Conservation (phyloP, 2,329 filamentous ascomycete genomes). For the Hypoxylon rubiginosum region DNA sequence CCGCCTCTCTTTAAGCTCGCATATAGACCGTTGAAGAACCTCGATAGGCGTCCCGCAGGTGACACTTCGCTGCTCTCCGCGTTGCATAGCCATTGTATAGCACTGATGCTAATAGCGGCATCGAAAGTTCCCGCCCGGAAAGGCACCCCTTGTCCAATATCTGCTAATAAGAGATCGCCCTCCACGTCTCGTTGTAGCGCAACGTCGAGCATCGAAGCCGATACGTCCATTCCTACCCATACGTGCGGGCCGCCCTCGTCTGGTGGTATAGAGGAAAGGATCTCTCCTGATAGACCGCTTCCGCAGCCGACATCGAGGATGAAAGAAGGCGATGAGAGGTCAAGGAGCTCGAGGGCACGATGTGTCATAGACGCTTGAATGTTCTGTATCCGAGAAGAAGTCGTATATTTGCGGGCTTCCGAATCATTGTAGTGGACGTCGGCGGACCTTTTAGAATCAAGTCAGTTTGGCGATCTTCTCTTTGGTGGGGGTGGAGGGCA, state of each 20-base stretch:
- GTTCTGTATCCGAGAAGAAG: constrained; percentile 92
- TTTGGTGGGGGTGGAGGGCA: constrained; percentile 33
- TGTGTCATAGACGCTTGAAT: constrained; percentile 97
- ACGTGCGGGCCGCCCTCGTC: constrained; percentile 87
- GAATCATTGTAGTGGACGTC: constrained; percentile 98
- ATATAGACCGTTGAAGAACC: constrained; percentile 96
- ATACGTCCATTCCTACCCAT: constrained; percentile 98
- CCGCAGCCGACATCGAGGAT: constrained; percentile 98
- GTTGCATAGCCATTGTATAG: constrained; percentile 99
- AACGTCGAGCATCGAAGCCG: constrained; percentile 95
- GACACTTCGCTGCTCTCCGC: constrained; percentile 89
- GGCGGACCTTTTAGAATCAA: constrained; percentile 76
- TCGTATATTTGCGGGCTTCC: constrained; percentile 98
- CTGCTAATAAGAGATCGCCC: constrained; percentile 92
- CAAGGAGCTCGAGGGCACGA: constrained; percentile 90
- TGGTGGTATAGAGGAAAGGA: constrained; percentile 78
- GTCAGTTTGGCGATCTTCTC: constrained; percentile 44
- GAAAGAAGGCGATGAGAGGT: constrained; percentile 81
- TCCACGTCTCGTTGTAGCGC: constrained; percentile 92
- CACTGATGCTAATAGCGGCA: constrained; percentile 92
- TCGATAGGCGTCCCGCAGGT: constrained; percentile 79
- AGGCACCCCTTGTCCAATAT: constrained; percentile 95
- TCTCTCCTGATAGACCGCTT: constrained; percentile 93
- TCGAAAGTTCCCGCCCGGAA: constrained; percentile 95
- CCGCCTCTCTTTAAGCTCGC: constrained; percentile 85